Conservation (phyloP, 2,329 filamentous ascomycete species). For the Ophiostoma novo-ulmi region DNA sequence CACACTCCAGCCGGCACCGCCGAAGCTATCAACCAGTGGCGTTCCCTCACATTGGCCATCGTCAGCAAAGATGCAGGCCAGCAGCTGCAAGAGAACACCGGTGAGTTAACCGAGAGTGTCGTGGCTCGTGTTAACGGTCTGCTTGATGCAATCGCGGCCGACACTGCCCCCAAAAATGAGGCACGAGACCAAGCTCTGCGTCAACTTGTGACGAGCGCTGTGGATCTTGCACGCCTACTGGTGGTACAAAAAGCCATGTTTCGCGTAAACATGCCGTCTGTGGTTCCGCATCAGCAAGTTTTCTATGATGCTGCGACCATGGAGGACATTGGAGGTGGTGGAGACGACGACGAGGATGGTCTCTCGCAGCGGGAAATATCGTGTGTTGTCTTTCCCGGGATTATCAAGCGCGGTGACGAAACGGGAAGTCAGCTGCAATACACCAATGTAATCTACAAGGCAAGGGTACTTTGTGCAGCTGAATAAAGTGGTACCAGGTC, state of each 20-base stretch:
- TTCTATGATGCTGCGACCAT: conserved; percentile 56
- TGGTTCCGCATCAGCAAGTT: conserved; percentile 48
- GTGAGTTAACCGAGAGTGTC: conserved; percentile 40
- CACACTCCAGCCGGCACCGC: conserved; percentile 23
- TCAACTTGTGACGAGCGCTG: conserved; percentile 47
- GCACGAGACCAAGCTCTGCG: conserved; percentile 50
- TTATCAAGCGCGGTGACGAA: conserved; percentile 62
- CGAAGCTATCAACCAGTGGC: conserved; percentile 57
- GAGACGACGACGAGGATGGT: conserved; percentile 34
- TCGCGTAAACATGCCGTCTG: conserved; percentile 50
- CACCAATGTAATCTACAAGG: conserved; percentile 60
- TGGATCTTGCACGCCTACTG: conserved; percentile 53
- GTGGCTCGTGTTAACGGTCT: conserved; percentile 46
- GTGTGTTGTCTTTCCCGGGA: conserved; percentile 60
- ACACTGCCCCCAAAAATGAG: conserved; percentile 1
- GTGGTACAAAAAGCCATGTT: conserved; percentile 56
- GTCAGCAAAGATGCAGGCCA: conserved; percentile 49
- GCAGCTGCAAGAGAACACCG: conserved; percentile 45
- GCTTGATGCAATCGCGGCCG: conserved; percentile 35
- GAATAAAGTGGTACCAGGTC: conserved; percentile 34
- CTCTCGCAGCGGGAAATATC: conserved; percentile 50
- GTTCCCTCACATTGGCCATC: conserved; percentile 57
- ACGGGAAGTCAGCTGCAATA: conserved; percentile 56
- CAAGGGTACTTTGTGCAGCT: conserved; percentile 56
- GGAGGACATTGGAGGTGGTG: conserved; percentile 61